phyloP scores from a whole-genome alignment of 2,329 filamentous ascomycete species.

The Mycogone perniciosa region DNA sequence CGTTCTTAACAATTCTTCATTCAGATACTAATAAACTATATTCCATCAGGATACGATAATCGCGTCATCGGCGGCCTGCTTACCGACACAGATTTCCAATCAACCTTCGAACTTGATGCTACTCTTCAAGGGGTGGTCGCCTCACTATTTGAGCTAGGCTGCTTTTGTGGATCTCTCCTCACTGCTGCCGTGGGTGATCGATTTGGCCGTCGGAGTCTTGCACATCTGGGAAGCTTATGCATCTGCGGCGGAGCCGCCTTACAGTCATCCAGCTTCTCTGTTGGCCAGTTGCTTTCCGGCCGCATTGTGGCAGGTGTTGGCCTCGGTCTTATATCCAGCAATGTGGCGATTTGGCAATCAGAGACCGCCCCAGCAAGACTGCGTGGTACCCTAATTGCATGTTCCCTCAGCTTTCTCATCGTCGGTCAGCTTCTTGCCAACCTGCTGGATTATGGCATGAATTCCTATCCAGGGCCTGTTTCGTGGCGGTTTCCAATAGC shows the following conservation, averaged over 20 bases:
- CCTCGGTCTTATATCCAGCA: not conserved
- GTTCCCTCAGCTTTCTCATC: constrained; percentile 30
- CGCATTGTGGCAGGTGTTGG: constrained; percentile 37
- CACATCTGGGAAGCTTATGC: constrained; percentile 35
- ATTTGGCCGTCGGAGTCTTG: constrained; percentile 37
- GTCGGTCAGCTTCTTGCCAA: constrained; percentile 39
- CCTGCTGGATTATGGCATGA: constrained; percentile 35
- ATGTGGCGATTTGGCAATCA: constrained; percentile 28
- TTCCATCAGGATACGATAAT: constrained; percentile 1
- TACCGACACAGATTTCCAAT: constrained; percentile 4
- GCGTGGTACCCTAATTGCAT: constrained; percentile 17
- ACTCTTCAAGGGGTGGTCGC: constrained; percentile 6
- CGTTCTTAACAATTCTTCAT: not conserved
- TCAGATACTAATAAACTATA: not conserved
- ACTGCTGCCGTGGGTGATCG: constrained; percentile 36
- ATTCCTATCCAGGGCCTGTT: constrained; percentile 3
- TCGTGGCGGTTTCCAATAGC: constrained; percentile 35
- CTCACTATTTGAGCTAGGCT: constrained; percentile 5
- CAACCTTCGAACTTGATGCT: constrained; percentile 5
- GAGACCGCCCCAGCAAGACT: constrained; percentile 20
- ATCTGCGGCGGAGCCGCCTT: constrained; percentile 41
- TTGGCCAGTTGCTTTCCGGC: constrained; percentile 39
- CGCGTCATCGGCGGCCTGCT: constrained; percentile 4
- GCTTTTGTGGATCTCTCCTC: constrained; percentile 5
- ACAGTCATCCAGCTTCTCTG: constrained; percentile 37